Evolutionary conservation across 495 filamentous ascomycete genomes (phyloP).

Genomic region (Podospora pseudoanserina): DNA sequence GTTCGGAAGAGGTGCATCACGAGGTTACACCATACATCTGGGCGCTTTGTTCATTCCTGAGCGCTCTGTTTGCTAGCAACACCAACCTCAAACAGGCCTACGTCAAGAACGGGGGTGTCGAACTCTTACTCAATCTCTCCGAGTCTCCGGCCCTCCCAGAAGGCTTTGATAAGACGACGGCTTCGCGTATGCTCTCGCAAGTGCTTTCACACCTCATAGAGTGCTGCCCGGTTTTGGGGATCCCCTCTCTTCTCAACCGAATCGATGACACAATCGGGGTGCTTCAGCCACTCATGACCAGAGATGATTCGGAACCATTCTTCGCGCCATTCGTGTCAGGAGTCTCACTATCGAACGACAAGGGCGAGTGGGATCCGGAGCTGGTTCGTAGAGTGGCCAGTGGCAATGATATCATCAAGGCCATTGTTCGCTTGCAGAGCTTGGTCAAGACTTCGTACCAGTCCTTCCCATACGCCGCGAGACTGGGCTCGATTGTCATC

Average conservation of each 20-base stretch:
- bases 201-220: constrained; percentile 81
- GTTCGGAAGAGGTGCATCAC: background rate
- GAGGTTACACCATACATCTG: constrained; percentile 64
- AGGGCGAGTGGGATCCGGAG: constrained; percentile 31
- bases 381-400: constrained; percentile 41
- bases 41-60: constrained; percentile 70
- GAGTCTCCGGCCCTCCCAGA: constrained; percentile 72
- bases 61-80: constrained; percentile 69
- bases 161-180: constrained; percentile 65
- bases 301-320: constrained; percentile 37
- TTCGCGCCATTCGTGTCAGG: constrained; percentile 58
- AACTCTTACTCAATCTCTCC: constrained; percentile 78
- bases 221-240: constrained; percentile 71
- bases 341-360: constrained; percentile 24
- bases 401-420: constrained; percentile 73
- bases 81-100: constrained; percentile 68
- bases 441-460: constrained; percentile 68
- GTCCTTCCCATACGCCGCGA: constrained; percentile 63
- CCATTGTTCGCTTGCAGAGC: constrained; percentile 69
- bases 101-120: constrained; percentile 73
- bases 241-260: constrained; percentile 74
- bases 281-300: constrained; percentile 60
- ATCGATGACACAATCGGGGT: constrained; percentile 64
- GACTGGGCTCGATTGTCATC: constrained; percentile 46
- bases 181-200: constrained; percentile 61